Evolutionary conservation across 805 yeast genomes (phyloP).

Genomic region (Wickerhamomyces rabaulensis): DNA sequence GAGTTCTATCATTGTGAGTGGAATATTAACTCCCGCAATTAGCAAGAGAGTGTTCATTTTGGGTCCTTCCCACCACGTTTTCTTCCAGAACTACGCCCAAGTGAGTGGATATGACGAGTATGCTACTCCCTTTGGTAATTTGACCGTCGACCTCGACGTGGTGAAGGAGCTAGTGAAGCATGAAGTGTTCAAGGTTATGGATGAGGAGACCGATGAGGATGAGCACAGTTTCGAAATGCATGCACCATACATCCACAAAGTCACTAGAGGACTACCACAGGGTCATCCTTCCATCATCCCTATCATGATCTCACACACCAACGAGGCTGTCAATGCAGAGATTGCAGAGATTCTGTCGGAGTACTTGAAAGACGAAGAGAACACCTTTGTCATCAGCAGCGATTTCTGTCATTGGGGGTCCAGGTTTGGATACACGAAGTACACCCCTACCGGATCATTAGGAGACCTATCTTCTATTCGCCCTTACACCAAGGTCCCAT

Average conservation of each 20-base stretch:
- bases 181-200: conserved; percentile 50
- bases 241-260: conserved; percentile 62
- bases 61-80: conserved; percentile 93
- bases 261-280: conserved; percentile 31
- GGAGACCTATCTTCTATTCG: conserved; percentile 13
- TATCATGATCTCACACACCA: conserved; percentile 66
- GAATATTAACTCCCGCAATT: conserved; percentile 5
- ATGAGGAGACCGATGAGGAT: conserved; percentile 56
- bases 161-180: conserved; percentile 34
- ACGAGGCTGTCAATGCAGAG: conserved; percentile 32
- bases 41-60: conserved; percentile 66
- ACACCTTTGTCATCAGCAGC: conserved; percentile 74
- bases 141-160: conserved; percentile 57
- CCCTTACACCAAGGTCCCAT: conserved; percentile 1
- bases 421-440: conserved; percentile 54
- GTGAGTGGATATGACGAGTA: conserved; percentile 48
- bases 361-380: conserved; percentile 46
- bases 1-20: too few relatives aligned
- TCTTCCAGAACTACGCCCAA: conserved; percentile 57
- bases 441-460: conserved; percentile 27
- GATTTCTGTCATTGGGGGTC: conserved; percentile 97
- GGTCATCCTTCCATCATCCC: conserved; percentile 61
- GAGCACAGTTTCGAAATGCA: conserved; percentile 98
- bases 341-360: conserved; percentile 47
- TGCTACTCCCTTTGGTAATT: conserved; percentile 78